Evolutionary conservation across 495 filamentous ascomycete species (phyloP).

Genomic region (Podospora australis): DNA sequence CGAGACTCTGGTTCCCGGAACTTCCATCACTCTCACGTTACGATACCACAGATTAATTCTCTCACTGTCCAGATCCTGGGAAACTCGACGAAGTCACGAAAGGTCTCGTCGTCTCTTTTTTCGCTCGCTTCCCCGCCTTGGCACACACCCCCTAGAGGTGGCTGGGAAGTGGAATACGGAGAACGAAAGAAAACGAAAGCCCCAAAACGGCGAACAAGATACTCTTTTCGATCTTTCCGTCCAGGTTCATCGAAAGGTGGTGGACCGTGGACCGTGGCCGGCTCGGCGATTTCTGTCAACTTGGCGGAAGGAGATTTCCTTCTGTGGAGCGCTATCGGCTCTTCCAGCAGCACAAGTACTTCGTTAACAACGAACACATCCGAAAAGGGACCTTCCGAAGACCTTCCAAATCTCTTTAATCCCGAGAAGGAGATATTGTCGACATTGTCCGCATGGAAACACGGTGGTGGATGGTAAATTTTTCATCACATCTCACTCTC

Average conservation of each 20-base stretch:
- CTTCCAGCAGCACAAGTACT: too few species aligned
- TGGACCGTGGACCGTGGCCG: too few species aligned
- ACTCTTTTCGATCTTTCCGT: not conserved
- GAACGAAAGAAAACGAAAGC: too few species aligned
- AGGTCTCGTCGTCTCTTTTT: too few species aligned
- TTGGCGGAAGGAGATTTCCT: not conserved
- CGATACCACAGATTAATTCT: too few species aligned
- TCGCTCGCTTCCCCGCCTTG: not conserved
- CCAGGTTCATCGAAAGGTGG: not conserved
- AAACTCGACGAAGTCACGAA: too few species aligned
- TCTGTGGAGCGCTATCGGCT: not conserved
- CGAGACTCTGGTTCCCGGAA: not conserved
- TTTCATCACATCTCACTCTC: not conserved
- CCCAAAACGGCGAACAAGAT: not conserved
- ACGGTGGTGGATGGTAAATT: not conserved
- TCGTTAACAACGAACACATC: too few species aligned
- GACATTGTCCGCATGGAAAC: not conserved
- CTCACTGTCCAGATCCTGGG: too few species aligned
- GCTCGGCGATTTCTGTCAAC: constrained; percentile 3
- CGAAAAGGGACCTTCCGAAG: too few species aligned
- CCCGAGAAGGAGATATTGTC: too few species aligned
- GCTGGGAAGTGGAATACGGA: not conserved
- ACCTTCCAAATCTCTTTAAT: too few species aligned
- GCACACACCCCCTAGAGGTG: not conserved
- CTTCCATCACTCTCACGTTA: too few species aligned